phyloP scores from a whole-genome alignment of 192 early-diverging fungal species.

The Haplosporangium gracile region DNA sequence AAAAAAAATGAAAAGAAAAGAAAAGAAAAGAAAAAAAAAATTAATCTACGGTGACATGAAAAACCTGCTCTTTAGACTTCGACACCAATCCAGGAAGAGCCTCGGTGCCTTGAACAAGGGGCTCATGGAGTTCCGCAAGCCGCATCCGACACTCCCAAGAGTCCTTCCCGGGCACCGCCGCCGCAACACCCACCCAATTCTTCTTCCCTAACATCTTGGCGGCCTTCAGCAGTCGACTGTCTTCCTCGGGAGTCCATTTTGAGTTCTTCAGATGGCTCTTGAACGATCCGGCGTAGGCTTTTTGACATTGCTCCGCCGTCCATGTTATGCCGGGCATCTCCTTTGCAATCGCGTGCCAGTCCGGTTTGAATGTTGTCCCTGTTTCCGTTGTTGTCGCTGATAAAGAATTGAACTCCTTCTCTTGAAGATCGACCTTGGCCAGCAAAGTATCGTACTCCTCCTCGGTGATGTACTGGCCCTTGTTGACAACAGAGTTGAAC shows the following conservation, averaged over 20 bases:
- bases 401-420: slow-evolving; percentile 7
- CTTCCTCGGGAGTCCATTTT: slow-evolving; percentile 31
- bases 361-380: slow-evolving; percentile 1
- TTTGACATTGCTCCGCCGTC: slow-evolving; percentile 31
- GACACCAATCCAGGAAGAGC: not conserved
- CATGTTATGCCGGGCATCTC: slow-evolving; percentile 30
- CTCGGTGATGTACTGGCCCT: slow-evolving; percentile 20
- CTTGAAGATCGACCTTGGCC: slow-evolving; percentile 27
- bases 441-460: slow-evolving; percentile 41
- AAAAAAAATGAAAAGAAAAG: not conserved
- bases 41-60: not conserved
- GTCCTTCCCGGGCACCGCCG: not conserved
- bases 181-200: slow-evolving; percentile 33
- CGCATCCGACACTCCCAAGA: slow-evolving; percentile 42
- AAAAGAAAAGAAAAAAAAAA: not conserved
- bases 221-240: not conserved
- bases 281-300: slow-evolving; percentile 41
- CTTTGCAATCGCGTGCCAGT: slow-evolving; percentile 36
- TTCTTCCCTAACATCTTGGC: slow-evolving; percentile 20
- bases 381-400: not conserved
- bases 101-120: not conserved
- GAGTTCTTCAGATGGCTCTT: slow-evolving; percentile 29
- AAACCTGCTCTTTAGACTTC: not conserved
- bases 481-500: slow-evolving; percentile 20
- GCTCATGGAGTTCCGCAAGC: slow-evolving; percentile 33